Evolutionary conservation across 2,329 filamentous ascomycete species (phyloP), one percentile per base, ranked within the genome.

Genomic region (Ophiocordyceps camponoti-floridani): DNA sequence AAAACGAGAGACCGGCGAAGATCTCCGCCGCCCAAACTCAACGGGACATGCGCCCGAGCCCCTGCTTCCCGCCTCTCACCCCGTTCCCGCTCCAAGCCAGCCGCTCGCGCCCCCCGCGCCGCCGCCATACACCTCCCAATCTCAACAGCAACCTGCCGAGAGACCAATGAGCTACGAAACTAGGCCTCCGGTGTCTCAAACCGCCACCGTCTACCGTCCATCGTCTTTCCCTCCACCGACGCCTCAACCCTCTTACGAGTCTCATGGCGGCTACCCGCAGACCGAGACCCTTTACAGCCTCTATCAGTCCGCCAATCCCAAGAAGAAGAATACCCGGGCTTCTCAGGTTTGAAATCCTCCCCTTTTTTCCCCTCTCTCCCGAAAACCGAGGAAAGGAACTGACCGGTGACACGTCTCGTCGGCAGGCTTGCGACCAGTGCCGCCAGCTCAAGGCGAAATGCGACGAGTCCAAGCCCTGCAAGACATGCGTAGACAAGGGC

Each of bases 361-460:
- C 3, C 14, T n/a, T 11, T 9, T 23, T 16, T 13, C 33, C 8
- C 33, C 16, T 5, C 35, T n/a, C 4, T 38, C 4, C 11, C 35
- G n/a, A n/a, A n/a, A n/a, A n/a, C n/a, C n/a, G n/a, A n/a, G 35
- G 35, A 8, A 14, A 38, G 18, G 11, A n/a, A 43, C 52, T 54
- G 43, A 54, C 47, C 19, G 7, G 13, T 41, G 8, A 2, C 35
- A 9, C n/a, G 14, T 38, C 35, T 16, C 12, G n/a, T 40, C 53
- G 16, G 8, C 16, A 94, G 80, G 91, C 91, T 35, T 98, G 91
- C 62, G 87, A 94, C 56, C 84, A 82, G 60, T 94, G 87, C 62
- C 79, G 87, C 47, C 75, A 83, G 48, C 73, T 89, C 37, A 94
- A 94, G 62, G 86, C 86, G 13, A 94, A 94, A 62, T 94, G 87